These are phyloP conservation scores for Teratosphaeria zuluensis DNA, from an alignment of 2,329 filamentous ascomycete species.

Conservation along the genomic window DNA sequence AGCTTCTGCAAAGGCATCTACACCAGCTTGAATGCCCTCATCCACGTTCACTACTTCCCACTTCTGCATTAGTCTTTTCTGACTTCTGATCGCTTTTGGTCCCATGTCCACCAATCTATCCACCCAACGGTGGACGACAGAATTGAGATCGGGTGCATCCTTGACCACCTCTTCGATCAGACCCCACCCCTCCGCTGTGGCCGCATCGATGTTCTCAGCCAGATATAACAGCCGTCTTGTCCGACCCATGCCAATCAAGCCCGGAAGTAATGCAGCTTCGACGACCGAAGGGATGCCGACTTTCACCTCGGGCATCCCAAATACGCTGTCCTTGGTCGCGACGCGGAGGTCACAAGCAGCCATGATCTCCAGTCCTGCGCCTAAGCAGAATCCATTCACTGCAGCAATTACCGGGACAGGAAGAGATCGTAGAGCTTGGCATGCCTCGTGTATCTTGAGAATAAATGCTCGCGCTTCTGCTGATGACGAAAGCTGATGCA, in stretches of 20 bases:
- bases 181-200: conserved; percentile 26
- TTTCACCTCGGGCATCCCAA: conserved; percentile 33
- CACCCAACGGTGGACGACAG: conserved; percentile 25
- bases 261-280: conserved; percentile 29
- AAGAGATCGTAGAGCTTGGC: conserved; percentile 25
- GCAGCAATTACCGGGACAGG: conserved; percentile 30
- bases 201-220: conserved; percentile 26
- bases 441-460: conserved; percentile 23
- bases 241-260: conserved; percentile 29
- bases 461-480: conserved; percentile 29
- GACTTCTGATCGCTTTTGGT: conserved; percentile 23
- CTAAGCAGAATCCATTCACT: conserved; percentile 30
- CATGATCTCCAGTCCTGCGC: conserved; percentile 28
- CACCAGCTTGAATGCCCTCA: conserved; percentile 14
- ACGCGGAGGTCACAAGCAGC: conserved; percentile 30
- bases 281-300: conserved; percentile 32
- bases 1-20: conserved; percentile 17
- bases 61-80: conserved; percentile 22
- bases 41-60: conserved; percentile 19
- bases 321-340: conserved; percentile 22
- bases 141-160: conserved; percentile 18
- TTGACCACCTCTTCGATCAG: conserved; percentile 28
- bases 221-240: conserved; percentile 28
- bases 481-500: conserved; percentile 14
- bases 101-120: conserved; percentile 22